Conservation (phyloP, 805 yeast genomes). For the Limtongozyma cylindracea region DNA sequence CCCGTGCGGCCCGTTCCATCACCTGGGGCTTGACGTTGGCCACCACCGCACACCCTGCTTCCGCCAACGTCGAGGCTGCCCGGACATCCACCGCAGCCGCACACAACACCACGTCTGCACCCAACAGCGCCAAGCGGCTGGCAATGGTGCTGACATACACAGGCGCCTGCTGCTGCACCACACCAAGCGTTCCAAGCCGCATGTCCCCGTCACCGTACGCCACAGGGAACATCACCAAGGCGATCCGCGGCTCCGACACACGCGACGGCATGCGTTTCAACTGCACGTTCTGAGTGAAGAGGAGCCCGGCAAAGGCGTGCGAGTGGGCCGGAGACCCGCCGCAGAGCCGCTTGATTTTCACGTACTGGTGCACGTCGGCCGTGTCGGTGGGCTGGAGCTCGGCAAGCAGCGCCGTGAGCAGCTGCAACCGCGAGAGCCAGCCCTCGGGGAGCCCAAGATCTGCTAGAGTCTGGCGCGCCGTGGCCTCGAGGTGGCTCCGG, state of each 20-base stretch:
- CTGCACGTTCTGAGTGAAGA: slow-evolving; percentile 68
- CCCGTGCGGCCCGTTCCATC: slow-evolving; percentile 48
- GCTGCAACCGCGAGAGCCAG: slow-evolving; percentile 36
- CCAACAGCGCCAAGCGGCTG: slow-evolving; percentile 46
- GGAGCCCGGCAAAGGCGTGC: slow-evolving; percentile 44
- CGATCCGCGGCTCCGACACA: slow-evolving; percentile 45
- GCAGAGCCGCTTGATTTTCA: slow-evolving; percentile 61
- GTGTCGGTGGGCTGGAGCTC: slow-evolving; percentile 43
- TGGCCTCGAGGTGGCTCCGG: slow-evolving; percentile 17
- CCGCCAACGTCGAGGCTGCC: slow-evolving; percentile 47
- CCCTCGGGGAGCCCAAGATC: too few species aligned
- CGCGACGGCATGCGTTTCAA: slow-evolving; percentile 48
- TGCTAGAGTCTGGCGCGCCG: too few species aligned
- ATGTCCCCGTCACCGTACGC: slow-evolving; percentile 63
- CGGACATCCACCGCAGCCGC: slow-evolving; percentile 65
- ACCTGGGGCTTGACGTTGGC: slow-evolving; percentile 63
- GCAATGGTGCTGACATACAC: slow-evolving; percentile 69
- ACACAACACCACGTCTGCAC: slow-evolving; percentile 57
- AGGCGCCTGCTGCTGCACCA: slow-evolving; percentile 66
- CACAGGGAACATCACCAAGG: slow-evolving; percentile 69
- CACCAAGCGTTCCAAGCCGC: slow-evolving; percentile 59
- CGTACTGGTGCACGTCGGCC: slow-evolving; percentile 68
- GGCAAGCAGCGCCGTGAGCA: slow-evolving; percentile 27
- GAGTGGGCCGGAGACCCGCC: slow-evolving; percentile 52
- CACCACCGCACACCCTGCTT: slow-evolving; percentile 62